These are phyloP conservation scores for Fusarium drepaniforme DNA, from an alignment of 2,329 filamentous ascomycete genomes.

Conservation along the genomic window DNA sequence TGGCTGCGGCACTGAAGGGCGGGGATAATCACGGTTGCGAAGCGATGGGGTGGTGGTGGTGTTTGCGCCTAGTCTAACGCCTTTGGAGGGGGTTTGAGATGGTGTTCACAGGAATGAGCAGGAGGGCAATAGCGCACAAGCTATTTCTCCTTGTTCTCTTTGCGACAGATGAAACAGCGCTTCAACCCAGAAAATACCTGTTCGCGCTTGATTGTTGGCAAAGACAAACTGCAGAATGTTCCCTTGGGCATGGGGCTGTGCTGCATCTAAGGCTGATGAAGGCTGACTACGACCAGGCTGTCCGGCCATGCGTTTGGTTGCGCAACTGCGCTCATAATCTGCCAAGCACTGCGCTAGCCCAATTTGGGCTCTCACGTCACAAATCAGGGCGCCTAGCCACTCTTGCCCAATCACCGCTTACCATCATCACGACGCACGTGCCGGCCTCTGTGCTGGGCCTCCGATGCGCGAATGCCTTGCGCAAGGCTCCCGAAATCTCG, in stretches of 20 bases:
- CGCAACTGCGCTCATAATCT: neutral
- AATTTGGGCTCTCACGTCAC: neutral
- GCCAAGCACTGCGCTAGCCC: neutral
- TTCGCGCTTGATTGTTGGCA: neutral
- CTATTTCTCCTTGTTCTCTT: neutral
- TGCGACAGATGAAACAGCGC: neutral
- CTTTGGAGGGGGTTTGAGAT: neutral
- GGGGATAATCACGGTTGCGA: constrained; percentile 17
- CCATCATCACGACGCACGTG: neutral
- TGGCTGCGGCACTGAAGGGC: constrained; percentile 19
- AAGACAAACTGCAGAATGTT: neutral
- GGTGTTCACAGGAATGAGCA: neutral
- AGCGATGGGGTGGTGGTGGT: constrained; percentile 3
- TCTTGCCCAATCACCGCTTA: neutral
- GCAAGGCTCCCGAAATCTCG: neutral
- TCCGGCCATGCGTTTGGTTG: neutral
- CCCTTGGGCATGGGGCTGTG: neutral
- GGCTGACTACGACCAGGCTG: neutral
- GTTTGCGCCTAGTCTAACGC: constrained; percentile 15
- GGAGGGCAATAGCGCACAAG: neutral
- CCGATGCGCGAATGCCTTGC: neutral
- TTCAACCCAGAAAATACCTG: neutral
- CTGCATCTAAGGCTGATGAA: constrained; percentile 1
- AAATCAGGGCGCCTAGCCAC: neutral
- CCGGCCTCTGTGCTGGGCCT: neutral